phyloP scores from a whole-genome alignment of 2,329 filamentous ascomycete genomes.

The Monosporascus sp. region DNA sequence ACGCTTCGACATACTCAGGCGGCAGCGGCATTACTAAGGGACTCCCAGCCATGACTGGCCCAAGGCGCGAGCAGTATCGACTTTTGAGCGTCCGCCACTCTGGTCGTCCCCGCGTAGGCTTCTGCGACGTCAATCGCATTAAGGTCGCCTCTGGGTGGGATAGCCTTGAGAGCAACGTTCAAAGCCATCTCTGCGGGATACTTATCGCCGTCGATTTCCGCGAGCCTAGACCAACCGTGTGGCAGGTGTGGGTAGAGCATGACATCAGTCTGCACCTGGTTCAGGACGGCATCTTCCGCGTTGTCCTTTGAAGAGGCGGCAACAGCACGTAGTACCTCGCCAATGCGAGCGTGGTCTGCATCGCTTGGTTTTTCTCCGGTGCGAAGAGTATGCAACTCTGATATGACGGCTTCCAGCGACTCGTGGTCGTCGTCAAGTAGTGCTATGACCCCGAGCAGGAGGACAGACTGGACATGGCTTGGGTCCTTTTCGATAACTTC shows the following conservation, averaged over 20 bases:
- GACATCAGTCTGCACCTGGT: constrained; percentile 68
- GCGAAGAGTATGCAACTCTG: constrained; percentile 70
- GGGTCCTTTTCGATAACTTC: constrained; percentile 69
- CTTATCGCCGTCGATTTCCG: constrained; percentile 50
- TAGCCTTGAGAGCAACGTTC: constrained; percentile 66
- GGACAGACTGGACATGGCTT: constrained; percentile 71
- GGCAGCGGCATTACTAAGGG: constrained; percentile 38
- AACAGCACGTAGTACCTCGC: constrained; percentile 71
- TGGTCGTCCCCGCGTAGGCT: constrained; percentile 70
- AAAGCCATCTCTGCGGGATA: constrained; percentile 71
- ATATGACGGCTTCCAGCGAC: constrained; percentile 71
- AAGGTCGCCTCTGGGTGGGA: constrained; percentile 67
- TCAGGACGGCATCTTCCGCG: constrained; percentile 46
- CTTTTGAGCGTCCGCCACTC: constrained; percentile 67
- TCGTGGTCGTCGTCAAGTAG: constrained; percentile 75
- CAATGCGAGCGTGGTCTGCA: constrained; percentile 62
- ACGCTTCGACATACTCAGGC: constrained; percentile 11
- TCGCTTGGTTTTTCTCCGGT: constrained; percentile 59
- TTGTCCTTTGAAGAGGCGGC: constrained; percentile 51
- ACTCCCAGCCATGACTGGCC: constrained; percentile 60
- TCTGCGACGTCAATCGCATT: constrained; percentile 64
- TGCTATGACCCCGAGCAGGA: constrained; percentile 79
- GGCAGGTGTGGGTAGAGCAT: constrained; percentile 77
- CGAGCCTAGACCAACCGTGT: constrained; percentile 74
- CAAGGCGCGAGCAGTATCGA: constrained; percentile 80